A percentile compares a stretch with the other conserved stretches of the same genome.
phyloP scores from a whole-genome alignment of 1,284 basidiomycete genomes.

The Leccinum huronense region DNA sequence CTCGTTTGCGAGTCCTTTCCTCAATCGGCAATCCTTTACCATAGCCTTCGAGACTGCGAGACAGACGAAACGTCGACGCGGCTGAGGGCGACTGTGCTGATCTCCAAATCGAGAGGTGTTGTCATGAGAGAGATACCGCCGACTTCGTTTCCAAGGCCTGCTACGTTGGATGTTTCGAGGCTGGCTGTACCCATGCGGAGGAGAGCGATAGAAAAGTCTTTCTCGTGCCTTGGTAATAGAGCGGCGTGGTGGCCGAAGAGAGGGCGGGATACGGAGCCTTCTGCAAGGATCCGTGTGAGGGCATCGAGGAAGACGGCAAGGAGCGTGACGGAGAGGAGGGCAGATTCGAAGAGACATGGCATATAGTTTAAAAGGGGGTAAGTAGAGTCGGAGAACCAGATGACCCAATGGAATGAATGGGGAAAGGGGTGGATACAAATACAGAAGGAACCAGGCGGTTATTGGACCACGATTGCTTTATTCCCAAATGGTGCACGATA shows the following conservation, averaged over 20 bases:
- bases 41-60: conserved; percentile 29
- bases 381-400: conserved; percentile 47
- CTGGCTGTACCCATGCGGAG: conserved; percentile 70
- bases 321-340: conserved; percentile 53
- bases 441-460: conserved; percentile 66
- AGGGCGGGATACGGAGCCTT: conserved; percentile 46
- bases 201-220: conserved; percentile 70
- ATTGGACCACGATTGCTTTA: conserved; percentile 56
- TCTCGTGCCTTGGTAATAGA: conserved; percentile 54
- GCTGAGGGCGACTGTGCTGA: conserved; percentile 43
- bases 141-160: conserved; percentile 72
- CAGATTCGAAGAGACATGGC: conserved; percentile 66
- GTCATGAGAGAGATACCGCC: conserved; percentile 45
- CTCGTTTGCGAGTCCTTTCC: conserved; percentile 49
- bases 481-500: conserved; percentile 60
- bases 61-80: conserved; percentile 42
- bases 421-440: conserved; percentile 53
- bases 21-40: conserved; percentile 18
- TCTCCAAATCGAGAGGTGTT: conserved; percentile 19
- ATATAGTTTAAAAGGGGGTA: conserved; percentile 73
- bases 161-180: conserved; percentile 68
- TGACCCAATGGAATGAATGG: conserved; percentile 62
- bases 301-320: conserved; percentile 58
- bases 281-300: conserved; percentile 61
- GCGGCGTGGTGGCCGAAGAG: conserved; percentile 46